These are phyloP conservation scores for Croton laevigatus DNA, from an alignment of 441 rosid genomes.

Conservation along the genomic window DNA sequence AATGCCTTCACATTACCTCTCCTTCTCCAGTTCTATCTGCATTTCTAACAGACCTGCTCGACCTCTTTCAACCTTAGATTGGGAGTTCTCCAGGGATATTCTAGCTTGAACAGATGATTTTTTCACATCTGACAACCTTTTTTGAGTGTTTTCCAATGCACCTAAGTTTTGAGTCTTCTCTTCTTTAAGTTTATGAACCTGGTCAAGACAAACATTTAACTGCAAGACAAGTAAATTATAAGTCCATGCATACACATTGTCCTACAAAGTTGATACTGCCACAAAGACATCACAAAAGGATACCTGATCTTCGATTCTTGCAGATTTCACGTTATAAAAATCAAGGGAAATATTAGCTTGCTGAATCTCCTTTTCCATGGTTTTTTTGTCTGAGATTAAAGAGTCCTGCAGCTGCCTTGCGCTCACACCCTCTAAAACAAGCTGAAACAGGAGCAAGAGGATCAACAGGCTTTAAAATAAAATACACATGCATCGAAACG, in stretches of 20 bases:
- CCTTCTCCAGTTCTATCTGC: slow-evolving; percentile 65
- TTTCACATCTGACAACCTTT: slow-evolving; percentile 57
- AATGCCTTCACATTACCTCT: slow-evolving; percentile 51
- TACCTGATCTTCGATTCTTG: slow-evolving; percentile 94
- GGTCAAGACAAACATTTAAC: slow-evolving; percentile 64
- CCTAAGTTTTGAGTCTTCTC: slow-evolving; percentile 56
- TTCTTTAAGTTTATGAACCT: slow-evolving; percentile 75
- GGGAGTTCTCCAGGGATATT: slow-evolving; percentile 65
- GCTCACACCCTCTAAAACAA: slow-evolving; percentile 73
- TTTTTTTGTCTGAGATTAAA: slow-evolving; percentile 53
- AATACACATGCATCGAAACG: background rate
- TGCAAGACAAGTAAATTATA: slow-evolving; percentile 37
- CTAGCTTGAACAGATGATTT: slow-evolving; percentile 59
- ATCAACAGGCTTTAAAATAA: slow-evolving; percentile 21
- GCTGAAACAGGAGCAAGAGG: slow-evolving; percentile 51
- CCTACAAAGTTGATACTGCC: background rate
- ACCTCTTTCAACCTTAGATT: slow-evolving; percentile 55
- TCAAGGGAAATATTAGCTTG: slow-evolving; percentile 63
- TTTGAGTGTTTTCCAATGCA: slow-evolving; percentile 56
- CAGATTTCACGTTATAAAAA: slow-evolving; percentile 60
- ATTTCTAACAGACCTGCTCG: slow-evolving; percentile 49
- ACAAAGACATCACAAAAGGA: slow-evolving; percentile 1
- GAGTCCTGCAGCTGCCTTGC: slow-evolving; percentile 77
- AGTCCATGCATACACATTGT: slow-evolving; percentile 10
- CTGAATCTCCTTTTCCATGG: slow-evolving; percentile 69